These are phyloP conservation scores for Aspergillus sojae DNA, from an alignment of 2,329 filamentous ascomycete genomes.

Conservation along the genomic window DNA sequence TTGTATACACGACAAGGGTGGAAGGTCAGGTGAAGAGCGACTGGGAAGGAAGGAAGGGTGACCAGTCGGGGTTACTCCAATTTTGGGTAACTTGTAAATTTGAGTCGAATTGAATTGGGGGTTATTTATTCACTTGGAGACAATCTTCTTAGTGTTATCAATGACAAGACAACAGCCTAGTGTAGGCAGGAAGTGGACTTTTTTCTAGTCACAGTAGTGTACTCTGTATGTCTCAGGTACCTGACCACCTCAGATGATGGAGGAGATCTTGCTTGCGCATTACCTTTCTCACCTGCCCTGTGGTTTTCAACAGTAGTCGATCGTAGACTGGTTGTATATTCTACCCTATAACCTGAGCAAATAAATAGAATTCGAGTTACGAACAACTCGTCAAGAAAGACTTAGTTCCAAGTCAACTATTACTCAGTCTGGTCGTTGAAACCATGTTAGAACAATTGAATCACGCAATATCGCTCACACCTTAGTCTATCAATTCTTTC, in stretches of 20 bases:
- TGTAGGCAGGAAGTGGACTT: background rate
- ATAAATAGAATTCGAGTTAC: background rate
- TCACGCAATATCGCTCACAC: no score
- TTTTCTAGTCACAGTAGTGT: background rate
- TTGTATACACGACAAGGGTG: background rate
- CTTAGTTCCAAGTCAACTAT: no score
- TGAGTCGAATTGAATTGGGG: background rate
- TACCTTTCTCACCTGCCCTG: background rate
- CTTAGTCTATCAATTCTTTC: no score
- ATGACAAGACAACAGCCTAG: background rate
- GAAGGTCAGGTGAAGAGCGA: background rate
- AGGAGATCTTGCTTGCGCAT: no score
- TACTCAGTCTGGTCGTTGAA: no score
- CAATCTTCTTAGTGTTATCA: background rate
- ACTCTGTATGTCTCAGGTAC: background rate
- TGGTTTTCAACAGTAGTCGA: background rate
- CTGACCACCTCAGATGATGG: conserved; percentile 7
- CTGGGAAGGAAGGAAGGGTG: background rate
- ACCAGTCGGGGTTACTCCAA: background rate
- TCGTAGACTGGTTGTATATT: background rate
- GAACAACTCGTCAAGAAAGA: no score
- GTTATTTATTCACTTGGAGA: background rate
- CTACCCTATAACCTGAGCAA: background rate
- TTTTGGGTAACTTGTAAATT: background rate
- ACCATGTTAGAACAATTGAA: no score